Conservation (phyloP, 179 eudicot genomes). For the Heliamphora pulchella region DNA sequence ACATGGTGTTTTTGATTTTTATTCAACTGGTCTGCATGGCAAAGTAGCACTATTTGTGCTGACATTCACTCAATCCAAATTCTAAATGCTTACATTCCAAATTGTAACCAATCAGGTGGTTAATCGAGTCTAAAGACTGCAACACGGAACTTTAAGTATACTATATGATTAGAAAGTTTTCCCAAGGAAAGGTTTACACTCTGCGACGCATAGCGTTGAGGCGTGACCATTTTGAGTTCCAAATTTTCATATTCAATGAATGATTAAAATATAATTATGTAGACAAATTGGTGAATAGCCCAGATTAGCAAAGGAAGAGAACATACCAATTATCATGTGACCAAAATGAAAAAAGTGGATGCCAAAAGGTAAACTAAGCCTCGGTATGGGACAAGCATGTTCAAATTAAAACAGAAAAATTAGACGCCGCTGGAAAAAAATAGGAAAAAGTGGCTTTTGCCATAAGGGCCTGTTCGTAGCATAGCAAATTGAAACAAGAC, state of each 20-base stretch:
- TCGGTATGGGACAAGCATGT: background rate
- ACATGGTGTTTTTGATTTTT: background rate
- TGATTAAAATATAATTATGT: background rate
- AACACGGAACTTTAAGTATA: background rate
- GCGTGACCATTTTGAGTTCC: background rate
- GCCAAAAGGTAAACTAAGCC: background rate
- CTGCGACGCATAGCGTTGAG: background rate
- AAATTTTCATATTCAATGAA: background rate
- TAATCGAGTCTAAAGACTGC: background rate
- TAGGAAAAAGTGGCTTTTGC: background rate
- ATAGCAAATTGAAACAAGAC: background rate
- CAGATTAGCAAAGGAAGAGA: background rate
- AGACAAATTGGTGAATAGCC: background rate
- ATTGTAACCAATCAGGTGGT: background rate
- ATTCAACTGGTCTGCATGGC: background rate
- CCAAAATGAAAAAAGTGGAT: background rate
- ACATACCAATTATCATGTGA: background rate
- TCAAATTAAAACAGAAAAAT: background rate
- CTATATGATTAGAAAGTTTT: background rate
- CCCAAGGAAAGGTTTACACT: no score
- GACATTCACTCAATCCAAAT: background rate
- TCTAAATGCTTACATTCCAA: background rate
- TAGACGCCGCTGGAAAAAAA: background rate
- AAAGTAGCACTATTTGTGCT: background rate
- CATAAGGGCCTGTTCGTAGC: background rate